These are phyloP conservation scores for Rhodofomes roseus DNA, from an alignment of 1,284 basidiomycete species.

Conservation along the genomic window DNA sequence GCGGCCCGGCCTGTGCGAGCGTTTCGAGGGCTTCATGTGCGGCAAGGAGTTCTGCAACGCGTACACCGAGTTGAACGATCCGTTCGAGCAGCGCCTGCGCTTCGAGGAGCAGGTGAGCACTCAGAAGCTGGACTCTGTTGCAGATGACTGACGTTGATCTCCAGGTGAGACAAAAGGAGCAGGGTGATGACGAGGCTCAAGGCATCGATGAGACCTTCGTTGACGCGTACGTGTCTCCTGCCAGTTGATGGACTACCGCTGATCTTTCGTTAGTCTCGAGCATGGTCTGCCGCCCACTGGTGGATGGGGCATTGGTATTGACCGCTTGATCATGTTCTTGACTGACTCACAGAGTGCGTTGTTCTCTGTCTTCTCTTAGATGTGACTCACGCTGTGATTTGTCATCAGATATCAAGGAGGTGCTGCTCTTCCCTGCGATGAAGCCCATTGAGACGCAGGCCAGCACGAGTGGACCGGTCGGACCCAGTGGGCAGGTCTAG, in stretches of 20 bases:
- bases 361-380: conserved; percentile 19
- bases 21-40: conserved; percentile 98
- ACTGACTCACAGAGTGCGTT: conserved; percentile 85
- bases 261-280: conserved; percentile 63
- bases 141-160: background rate
- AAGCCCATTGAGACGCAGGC: conserved; percentile 63
- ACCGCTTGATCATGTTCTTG: conserved; percentile 94
- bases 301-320: conserved; percentile 94
- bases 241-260: background rate
- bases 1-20: conserved; percentile 92
- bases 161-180: conserved; percentile 87
- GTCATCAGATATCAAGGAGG: conserved; percentile 81
- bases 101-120: conserved; percentile 86
- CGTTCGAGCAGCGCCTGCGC: conserved; percentile 92
- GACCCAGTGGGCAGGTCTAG: conserved; percentile 31
- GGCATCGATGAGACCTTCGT: conserved; percentile 94
- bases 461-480: conserved; percentile 25
- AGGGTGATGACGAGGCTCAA: conserved; percentile 97
- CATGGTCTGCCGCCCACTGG: conserved; percentile 97
- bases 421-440: conserved; percentile 88
- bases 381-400: conserved; percentile 22
- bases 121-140: background rate
- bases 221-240: conserved; percentile 64
- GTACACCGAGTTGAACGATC: conserved; percentile 98
- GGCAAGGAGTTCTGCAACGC: conserved; percentile 98